phyloP scores from a whole-genome alignment of 1,139 yeast genomes.

The Suhomyces coccinellae region DNA sequence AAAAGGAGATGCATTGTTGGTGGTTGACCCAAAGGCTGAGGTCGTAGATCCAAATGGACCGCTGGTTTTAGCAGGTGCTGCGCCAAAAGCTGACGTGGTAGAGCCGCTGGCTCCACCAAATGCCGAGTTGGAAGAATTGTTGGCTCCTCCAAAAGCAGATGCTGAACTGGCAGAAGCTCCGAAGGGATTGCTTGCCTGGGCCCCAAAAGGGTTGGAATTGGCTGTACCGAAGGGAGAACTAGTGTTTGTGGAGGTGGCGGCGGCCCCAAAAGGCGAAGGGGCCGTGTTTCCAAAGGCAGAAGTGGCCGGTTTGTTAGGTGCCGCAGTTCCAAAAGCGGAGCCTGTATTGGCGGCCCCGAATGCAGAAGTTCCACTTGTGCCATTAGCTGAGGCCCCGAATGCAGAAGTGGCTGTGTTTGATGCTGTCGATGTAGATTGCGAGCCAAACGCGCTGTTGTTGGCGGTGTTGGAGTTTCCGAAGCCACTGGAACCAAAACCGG shows the following conservation, averaged over 20 bases:
- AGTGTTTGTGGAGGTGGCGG: conserved; percentile 3
- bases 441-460: too few relatives aligned
- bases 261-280: conserved; percentile 12
- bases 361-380: conserved; percentile 5
- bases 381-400: conserved; percentile 9
- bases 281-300: neutral
- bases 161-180: conserved; percentile 9
- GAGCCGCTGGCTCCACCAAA: conserved; percentile 10
- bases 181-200: conserved; percentile 3
- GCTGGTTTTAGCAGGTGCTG: conserved; percentile 5
- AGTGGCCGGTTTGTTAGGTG: too few relatives aligned
- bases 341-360: conserved; percentile 14
- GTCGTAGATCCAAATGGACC: conserved; percentile 5
- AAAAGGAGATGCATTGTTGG: too few relatives aligned
- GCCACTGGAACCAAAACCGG: neutral
- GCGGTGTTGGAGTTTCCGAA: too few relatives aligned
- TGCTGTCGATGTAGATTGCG: too few relatives aligned
- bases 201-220: conserved; percentile 15
- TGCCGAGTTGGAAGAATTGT: neutral
- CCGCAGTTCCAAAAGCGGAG: too few relatives aligned
- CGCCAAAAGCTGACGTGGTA: neutral
- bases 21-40: neutral
- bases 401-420: conserved; percentile 7
- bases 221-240: neutral
- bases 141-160: neutral